These are phyloP conservation scores for Apiotrichum brassicae DNA, from an alignment of 1,284 basidiomycete genomes.

Conservation along the genomic window DNA sequence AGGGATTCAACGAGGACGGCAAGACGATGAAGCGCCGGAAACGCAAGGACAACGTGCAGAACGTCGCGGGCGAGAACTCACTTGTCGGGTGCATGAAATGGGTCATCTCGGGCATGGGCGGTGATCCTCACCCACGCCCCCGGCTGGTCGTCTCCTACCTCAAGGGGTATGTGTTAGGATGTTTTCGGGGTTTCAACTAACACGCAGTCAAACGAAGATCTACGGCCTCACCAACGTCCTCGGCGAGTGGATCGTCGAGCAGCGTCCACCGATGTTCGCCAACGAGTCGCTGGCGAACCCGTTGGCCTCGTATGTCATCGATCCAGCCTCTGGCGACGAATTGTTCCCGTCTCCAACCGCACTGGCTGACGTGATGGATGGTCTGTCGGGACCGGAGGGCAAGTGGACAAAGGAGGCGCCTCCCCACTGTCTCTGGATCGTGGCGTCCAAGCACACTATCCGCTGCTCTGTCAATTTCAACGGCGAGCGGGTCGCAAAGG, in stretches of 20 bases:
- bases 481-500: slow-evolving; percentile 46
- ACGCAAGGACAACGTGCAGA: slow-evolving; percentile 41
- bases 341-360: slow-evolving; percentile 35
- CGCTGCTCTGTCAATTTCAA: slow-evolving; percentile 46
- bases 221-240: slow-evolving; percentile 53
- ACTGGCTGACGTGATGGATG: slow-evolving; percentile 14
- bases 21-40: slow-evolving; percentile 42
- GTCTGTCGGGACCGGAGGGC: slow-evolving; percentile 11
- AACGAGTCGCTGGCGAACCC: slow-evolving; percentile 52
- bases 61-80: slow-evolving; percentile 38
- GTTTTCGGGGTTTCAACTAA: slow-evolving; percentile 13
- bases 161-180: slow-evolving; percentile 54
- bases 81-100: slow-evolving; percentile 57
- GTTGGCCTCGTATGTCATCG: slow-evolving; percentile 58
- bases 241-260: slow-evolving; percentile 56
- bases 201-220: slow-evolving; percentile 49
- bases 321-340: slow-evolving; percentile 54
- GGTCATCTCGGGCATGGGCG: slow-evolving; percentile 56
- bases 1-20: slow-evolving; percentile 43
- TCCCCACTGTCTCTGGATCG: slow-evolving; percentile 50
- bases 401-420: slow-evolving; percentile 28
- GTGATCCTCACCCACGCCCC: slow-evolving; percentile 55
- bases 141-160: slow-evolving; percentile 59
- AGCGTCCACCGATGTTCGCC: slow-evolving; percentile 45
- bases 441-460: slow-evolving; percentile 37